Conservation (phyloP, 2,329 filamentous ascomycete genomes). For the Pezicula rhizophila region DNA sequence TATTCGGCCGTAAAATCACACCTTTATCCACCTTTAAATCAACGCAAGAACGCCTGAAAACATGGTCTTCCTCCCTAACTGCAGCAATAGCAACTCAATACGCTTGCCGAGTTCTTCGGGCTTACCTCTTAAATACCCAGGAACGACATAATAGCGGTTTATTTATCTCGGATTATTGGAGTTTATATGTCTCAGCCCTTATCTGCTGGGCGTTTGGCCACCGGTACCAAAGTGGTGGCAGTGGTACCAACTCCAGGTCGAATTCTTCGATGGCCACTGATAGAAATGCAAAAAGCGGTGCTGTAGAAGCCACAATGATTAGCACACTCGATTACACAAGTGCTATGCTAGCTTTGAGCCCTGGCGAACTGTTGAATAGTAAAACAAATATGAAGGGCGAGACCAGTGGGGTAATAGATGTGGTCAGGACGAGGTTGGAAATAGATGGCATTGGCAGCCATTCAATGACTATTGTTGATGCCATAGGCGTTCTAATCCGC, state of each 20-base stretch:
- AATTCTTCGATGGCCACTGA: slow-evolving; percentile 8
- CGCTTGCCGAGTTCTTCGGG: slow-evolving; percentile 45
- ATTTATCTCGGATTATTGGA: slow-evolving; percentile 46
- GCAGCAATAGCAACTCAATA: slow-evolving; percentile 42
- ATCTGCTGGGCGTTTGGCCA: slow-evolving; percentile 54
- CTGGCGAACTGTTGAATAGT: slow-evolving; percentile 32
- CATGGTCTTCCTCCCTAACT: slow-evolving; percentile 39
- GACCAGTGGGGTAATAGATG: slow-evolving; percentile 39
- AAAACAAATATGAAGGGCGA: slow-evolving; percentile 34
- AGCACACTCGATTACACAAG: slow-evolving; percentile 29
- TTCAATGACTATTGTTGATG: slow-evolving; percentile 47
- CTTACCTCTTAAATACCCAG: slow-evolving; percentile 32
- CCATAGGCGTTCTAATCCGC: slow-evolving; percentile 44
- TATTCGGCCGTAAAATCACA: slow-evolving; percentile 48
- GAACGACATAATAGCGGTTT: background rate
- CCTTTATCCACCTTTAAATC: slow-evolving; percentile 37
- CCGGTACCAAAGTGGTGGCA: slow-evolving; percentile 18
- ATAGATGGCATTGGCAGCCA: slow-evolving; percentile 42
- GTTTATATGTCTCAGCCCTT: slow-evolving; percentile 49
- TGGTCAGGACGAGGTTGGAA: slow-evolving; percentile 42
- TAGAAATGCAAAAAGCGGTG: slow-evolving; percentile 3
- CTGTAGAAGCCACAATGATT: slow-evolving; percentile 6
- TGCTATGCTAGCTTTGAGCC: slow-evolving; percentile 34
- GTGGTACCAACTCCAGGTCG: slow-evolving; percentile 7
- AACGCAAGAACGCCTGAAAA: slow-evolving; percentile 39